phyloP scores from a whole-genome alignment of 129 eudicot genomes.

The Ambrosia trifida region DNA sequence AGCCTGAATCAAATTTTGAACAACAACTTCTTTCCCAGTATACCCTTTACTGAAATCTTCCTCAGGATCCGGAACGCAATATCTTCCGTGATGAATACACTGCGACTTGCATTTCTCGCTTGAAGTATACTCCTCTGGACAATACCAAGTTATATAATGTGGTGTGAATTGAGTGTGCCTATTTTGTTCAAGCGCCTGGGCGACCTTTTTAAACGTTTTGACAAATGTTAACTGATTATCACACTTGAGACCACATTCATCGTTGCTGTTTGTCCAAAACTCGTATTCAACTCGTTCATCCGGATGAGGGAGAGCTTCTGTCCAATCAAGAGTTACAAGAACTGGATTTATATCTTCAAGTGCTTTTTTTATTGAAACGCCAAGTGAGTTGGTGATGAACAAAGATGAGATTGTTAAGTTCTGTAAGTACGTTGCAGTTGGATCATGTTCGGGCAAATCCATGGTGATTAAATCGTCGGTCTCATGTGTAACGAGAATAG shows the following conservation, averaged over 20 bases:
- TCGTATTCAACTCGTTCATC: constrained; percentile 85
- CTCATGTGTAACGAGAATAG: constrained; percentile 75
- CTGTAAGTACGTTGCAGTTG: constrained; percentile 47
- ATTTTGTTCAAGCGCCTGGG: constrained; percentile 65
- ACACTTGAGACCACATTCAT: constrained; percentile 85
- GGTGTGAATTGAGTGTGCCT: constrained; percentile 81
- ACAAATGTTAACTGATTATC: constrained; percentile 64
- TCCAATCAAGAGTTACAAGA: constrained; percentile 68
- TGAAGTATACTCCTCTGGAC: constrained; percentile 64
- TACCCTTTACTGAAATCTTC: constrained; percentile 76
- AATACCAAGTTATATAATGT: constrained; percentile 85
- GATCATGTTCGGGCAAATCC: constrained; percentile 72
- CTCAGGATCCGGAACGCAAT: constrained; percentile 92
- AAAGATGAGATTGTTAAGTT: constrained; percentile 76
- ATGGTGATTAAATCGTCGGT: constrained; percentile 70
- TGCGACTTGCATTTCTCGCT: constrained; percentile 73
- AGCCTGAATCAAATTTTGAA: constrained; percentile 66
- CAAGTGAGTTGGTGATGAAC: constrained; percentile 60
- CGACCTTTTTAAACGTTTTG: constrained; percentile 62
- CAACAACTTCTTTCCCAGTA: constrained; percentile 71
- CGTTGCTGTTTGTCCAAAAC: constrained; percentile 84
- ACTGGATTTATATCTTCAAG: constrained; percentile 52
- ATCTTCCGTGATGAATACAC: constrained; percentile 82
- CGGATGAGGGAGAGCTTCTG: constrained; percentile 82
- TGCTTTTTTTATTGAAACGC: constrained; percentile 55